Base-by-base conservation (phyloP, 2,329 filamentous ascomycete genomes). In the Neurospora sp. region DNA sequence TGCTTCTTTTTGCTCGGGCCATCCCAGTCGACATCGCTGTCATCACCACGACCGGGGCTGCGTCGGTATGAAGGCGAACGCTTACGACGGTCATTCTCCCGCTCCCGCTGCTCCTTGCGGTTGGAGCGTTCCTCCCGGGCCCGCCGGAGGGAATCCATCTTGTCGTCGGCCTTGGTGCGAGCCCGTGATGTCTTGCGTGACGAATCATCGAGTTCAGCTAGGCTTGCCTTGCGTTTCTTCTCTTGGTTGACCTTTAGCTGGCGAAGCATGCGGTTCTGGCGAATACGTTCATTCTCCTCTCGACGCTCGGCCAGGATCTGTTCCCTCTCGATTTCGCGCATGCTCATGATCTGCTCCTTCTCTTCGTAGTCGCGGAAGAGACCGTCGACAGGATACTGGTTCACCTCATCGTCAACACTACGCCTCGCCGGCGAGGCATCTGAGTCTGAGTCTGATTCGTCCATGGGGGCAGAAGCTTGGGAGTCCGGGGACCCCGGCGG, bases 321-420 rank as follows among this genome's bases (percentile, higher is more conserved):
- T 80, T 99, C 96, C 72, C 95, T 91, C 77, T 97, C 90, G 68
- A 98, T 90, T 82, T 98, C 94, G 38, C 93, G 90, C 86, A 97
- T 89, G 70, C 85, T 87, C 86, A 96, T 89, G 72, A 99, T 96
- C 68, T 91, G 85, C 8, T 86, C 86, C 79, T 92, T 94, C 77
- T 96, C 92, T 46, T 88, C 85, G 65, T 88, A 84, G 74, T 88
- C 91, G 75, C 88, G 86, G 79, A 92, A 96, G 76, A 96, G 89
- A 75, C 95, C 94, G 74, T 99, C 96, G 72, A 97, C 87, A 0
- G 95, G 93, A 77, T 96, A 96, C 69, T 91, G 83, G 77, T 90
- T 86, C 69, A 87, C 85, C 70, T 89, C 85, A 67, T 88, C 85
- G 66, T 85, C 84, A 57, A 83, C 82, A 33, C 80, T 80, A 73